Base-by-base conservation (phyloP, 441 rosid genomes). In the Eutrema salsugineum region DNA sequence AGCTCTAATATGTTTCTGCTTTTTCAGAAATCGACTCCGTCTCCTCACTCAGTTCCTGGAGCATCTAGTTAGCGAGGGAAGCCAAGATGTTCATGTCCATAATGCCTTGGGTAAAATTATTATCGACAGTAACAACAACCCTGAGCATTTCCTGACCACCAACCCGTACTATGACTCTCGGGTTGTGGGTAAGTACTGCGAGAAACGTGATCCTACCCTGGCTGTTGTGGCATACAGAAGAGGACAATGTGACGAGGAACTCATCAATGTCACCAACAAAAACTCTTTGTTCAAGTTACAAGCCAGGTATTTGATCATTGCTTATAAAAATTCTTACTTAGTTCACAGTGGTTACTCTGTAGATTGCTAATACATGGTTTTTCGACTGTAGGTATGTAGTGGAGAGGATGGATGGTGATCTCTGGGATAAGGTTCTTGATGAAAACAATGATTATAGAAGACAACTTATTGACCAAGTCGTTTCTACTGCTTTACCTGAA, bases 31-130 rank as follows among this genome's bases (percentile, higher is more conserved):
- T 77, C 99, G 99, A 2, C 99, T 94, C 65, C 97, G 99, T 56
- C 86, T 96, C 82, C 98, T 96, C 70, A 91, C 99, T 73, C 99
- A 96, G 78, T 96, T 96, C 86, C 82, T 96, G 91, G 99, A 96
- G 91, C 99, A 96, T 86, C 94, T 96, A 78, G 99, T 96, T 51
- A 94, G 96, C 72, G 99, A 96, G 85, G 99, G 99, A 77, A 96
- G 99, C 88, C 97, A 92, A 75, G 99, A 96, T 85, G 97, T 91
- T 19, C 99, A 96, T 79, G 99, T 94, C 62, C 99, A 96, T 78
- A 94, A 96, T 87, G 99, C 99, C 65, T 82, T 96, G 80, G 99
- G 99, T 81, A 96, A 96, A 91, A 96, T 96, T 40, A 96, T 96
- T 65, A 94, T 94, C 51, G 99, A 96, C 61, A 96, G 99, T 83